phyloP scores from a whole-genome alignment of 257 asterid species.

The Nicotiana obtusifolia region DNA sequence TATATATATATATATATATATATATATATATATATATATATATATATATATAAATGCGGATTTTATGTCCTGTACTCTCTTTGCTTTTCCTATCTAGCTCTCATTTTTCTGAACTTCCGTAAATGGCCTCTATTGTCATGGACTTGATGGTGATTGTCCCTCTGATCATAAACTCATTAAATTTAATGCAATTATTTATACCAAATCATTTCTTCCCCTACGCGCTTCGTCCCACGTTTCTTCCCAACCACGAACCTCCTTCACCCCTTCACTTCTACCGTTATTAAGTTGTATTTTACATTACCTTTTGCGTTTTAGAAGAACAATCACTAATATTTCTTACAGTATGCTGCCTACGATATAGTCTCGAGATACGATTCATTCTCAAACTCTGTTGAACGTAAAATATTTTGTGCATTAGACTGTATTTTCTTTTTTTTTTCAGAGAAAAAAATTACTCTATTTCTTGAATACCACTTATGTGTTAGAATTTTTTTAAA shows the following conservation, averaged over 20 bases:
- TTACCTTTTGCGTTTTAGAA: too few species aligned
- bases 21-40: too few species aligned
- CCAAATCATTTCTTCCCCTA: background rate
- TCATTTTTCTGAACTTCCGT: slow-evolving; percentile 35
- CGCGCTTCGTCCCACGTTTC: background rate
- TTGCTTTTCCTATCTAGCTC: background rate
- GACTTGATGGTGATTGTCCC: slow-evolving; percentile 4
- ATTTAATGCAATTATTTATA: background rate
- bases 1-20: too few species aligned
- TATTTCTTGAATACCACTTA: background rate
- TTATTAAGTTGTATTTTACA: too few species aligned
- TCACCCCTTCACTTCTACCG: background rate
- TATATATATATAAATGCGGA: background rate
- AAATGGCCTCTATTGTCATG: slow-evolving; percentile 16
- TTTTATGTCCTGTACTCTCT: slow-evolving; percentile 19
- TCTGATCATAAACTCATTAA: background rate
- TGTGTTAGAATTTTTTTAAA: background rate
- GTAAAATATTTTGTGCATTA: too few species aligned
- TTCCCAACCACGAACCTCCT: background rate
- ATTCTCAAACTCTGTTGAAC: too few species aligned
- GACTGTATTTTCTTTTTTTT: too few species aligned
- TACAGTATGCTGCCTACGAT: too few species aligned
- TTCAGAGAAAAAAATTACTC: background rate
- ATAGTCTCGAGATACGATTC: too few species aligned
- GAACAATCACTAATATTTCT: too few species aligned